phyloP scores from a whole-genome alignment of 192 early-diverging fungal species.

The Gryganskiella cystojenkinii region DNA sequence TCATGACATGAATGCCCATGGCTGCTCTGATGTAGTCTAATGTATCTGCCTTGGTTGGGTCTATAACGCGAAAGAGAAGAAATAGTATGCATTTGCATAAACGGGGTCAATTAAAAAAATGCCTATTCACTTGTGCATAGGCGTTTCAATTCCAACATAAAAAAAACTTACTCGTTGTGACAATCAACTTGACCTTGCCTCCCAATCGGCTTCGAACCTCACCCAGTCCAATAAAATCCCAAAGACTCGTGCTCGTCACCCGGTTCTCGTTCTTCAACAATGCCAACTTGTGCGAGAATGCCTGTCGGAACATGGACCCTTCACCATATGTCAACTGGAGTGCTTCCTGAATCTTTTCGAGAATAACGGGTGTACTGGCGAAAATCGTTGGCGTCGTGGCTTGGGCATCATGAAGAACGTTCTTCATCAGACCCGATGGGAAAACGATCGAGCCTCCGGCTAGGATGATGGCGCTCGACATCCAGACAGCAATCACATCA shows the following conservation, averaged over 20 bases:
- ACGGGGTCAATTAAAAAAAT: not conserved
- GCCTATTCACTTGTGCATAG: not conserved
- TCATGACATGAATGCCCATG: slow-evolving; percentile 39
- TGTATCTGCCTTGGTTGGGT: slow-evolving; percentile 39
- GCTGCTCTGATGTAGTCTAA: slow-evolving; percentile 34
- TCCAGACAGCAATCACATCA: slow-evolving; percentile 35
- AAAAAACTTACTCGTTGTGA: slow-evolving; percentile 35
- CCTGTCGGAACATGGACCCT: slow-evolving; percentile 31
- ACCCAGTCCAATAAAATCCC: slow-evolving; percentile 42
- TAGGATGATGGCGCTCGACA: slow-evolving; percentile 34
- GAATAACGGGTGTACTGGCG: slow-evolving; percentile 41
- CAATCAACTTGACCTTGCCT: slow-evolving; percentile 36
- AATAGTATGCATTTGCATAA: not conserved
- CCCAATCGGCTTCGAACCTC: slow-evolving; percentile 37
- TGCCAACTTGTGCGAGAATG: slow-evolving; percentile 24
- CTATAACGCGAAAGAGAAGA: slow-evolving; percentile 14
- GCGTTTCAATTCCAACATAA: not conserved
- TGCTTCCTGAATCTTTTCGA: slow-evolving; percentile 49
- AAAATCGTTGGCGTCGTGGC: slow-evolving; percentile 36
- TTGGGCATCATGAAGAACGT: slow-evolving; percentile 43
- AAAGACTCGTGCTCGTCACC: slow-evolving; percentile 31
- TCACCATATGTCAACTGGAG: slow-evolving; percentile 38
- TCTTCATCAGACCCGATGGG: slow-evolving; percentile 46
- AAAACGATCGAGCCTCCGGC: slow-evolving; percentile 37
- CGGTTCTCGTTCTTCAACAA: slow-evolving; percentile 19